Conservation (phyloP, 352 stramenopile species). For the Phytopythium aichiense region DNA sequence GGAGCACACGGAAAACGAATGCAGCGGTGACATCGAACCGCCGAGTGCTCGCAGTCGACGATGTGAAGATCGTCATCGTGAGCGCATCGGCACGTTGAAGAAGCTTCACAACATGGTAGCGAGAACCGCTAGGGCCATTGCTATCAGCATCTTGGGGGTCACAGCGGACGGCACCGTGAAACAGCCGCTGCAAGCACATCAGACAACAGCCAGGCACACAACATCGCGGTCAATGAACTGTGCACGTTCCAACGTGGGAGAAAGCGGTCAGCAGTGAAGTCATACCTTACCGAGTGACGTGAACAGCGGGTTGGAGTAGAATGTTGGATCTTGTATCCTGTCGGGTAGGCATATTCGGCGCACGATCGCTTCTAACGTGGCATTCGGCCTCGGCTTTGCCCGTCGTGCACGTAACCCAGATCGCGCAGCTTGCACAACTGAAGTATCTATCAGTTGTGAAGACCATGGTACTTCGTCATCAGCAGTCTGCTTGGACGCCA, state of each 20-base stretch:
- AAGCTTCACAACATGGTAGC: constrained; percentile 21
- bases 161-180: constrained; percentile 23
- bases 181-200: constrained; percentile 24
- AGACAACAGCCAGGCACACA: not conserved
- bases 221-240: not conserved
- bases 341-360: constrained; percentile 1
- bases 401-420: not conserved
- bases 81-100: constrained; percentile 28
- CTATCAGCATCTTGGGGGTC: not conserved
- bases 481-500: not conserved
- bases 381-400: constrained; percentile 10
- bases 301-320: constrained; percentile 17
- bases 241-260: not conserved
- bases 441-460: not conserved
- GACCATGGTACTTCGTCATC: not conserved
- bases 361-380: constrained; percentile 12
- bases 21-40: constrained; percentile 33
- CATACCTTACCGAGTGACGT: constrained; percentile 43
- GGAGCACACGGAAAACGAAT: constrained; percentile 38
- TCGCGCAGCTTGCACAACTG: not conserved
- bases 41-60: constrained; percentile 17
- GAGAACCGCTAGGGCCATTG: not conserved
- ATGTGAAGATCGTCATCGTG: constrained; percentile 36
- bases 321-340: constrained; percentile 4
- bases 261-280: not conserved